Evolutionary conservation across 1,139 yeast species (phyloP), one percentile per base, ranked within the genome.

Genomic region (Debaryomyces subglobosus): DNA sequence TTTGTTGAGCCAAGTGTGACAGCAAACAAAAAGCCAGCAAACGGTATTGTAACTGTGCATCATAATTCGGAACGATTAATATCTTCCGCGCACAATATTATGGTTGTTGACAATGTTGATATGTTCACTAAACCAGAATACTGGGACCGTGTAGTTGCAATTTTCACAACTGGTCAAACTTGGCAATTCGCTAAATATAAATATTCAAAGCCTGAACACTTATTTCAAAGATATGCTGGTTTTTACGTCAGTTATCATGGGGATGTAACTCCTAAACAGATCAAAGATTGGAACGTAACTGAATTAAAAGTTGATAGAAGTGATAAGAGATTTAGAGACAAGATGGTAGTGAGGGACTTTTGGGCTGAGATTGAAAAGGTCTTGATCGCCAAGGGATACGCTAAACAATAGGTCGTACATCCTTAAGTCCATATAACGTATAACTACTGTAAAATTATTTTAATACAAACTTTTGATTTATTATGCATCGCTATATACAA

Each of bases 61-160:
- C 86, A 89, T 54, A 70, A 73, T 6, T 80, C 86, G 25, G 82
- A 82, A 41, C 72, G 77, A 55, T 69, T 87, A 40, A 79, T 83
- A 30, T 64, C 76, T 6, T 72, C 77, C 8, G 78, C 88, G 33
- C 79, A 73, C 45, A 80, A 82, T 46, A 86, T 89, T 57, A 78
- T 88, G 59, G 89, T 94, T 45, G 97, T 91, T 23, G 96, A 89
- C 63, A 88, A 88, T 51, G 91, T 91, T 5, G 96, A 91, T 48
- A 81, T 85, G 67, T 92, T 94, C 72, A 85, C 88, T 23, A 92
- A 91, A 63, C 96, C 96, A 3, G 99, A 94, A 62, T 91, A 95
- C 68, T 94, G 99, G 99, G 90, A 86, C 60, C 79, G 99, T 50
- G 97, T 95, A 1, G 89, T 94, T 44, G 98, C 96, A 0, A 89